A percentile compares a stretch with the other conserved stretches of the same genome.
phyloP scores from a whole-genome alignment of 345 rosid species.

The Syzygium aqueum region DNA sequence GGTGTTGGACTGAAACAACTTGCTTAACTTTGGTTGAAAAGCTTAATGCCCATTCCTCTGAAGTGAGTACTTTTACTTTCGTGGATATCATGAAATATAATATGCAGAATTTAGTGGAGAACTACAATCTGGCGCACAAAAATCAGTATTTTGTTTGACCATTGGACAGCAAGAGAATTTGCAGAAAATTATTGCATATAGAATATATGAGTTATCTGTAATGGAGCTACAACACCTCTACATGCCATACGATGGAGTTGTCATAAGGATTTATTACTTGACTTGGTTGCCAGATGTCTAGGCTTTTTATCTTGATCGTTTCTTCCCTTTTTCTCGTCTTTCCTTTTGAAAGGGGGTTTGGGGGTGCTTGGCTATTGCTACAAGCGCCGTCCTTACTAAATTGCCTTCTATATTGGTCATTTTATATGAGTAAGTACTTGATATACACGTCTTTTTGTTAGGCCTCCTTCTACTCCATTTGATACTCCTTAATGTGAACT shows the following conservation, averaged over 20 bases:
- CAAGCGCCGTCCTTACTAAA: background rate
- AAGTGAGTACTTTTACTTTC: background rate
- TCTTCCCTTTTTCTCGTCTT: background rate
- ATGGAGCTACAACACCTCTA: background rate
- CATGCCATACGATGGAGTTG: background rate
- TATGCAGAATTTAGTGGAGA: background rate
- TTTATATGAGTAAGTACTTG: background rate
- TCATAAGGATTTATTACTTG: background rate
- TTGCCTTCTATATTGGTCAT: background rate
- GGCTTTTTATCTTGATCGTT: too few relatives aligned
- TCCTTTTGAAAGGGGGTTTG: background rate
- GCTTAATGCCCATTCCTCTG: background rate
- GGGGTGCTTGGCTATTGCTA: background rate
- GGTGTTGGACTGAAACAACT: background rate
- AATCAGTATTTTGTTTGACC: background rate
- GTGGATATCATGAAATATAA: background rate
- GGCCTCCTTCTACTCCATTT: background rate
- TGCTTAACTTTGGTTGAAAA: background rate
- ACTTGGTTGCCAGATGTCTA: background rate
- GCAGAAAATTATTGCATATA: background rate
- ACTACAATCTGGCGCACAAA: background rate
- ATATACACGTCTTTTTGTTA: background rate
- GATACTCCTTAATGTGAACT: background rate
- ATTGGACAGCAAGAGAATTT: background rate
- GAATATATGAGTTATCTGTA: background rate